Evolutionary conservation across 179 eudicot genomes (phyloP).

Genomic region (Beta macrorhiza): DNA sequence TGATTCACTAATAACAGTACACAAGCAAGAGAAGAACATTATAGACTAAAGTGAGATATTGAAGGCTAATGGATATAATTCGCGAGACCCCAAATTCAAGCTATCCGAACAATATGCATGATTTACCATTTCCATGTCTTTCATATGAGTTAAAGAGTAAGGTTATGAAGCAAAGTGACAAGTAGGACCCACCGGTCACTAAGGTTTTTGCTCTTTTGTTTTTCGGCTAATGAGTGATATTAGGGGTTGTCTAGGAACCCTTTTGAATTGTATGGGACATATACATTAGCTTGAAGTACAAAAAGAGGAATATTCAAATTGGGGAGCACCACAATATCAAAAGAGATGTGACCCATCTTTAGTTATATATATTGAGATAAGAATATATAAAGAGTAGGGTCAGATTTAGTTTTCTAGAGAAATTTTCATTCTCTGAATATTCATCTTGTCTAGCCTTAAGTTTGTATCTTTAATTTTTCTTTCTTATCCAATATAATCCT

Average conservation of each 20-base stretch:
- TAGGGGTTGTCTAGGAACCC: conserved; percentile 16
- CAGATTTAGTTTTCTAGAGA: background rate
- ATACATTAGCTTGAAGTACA: conserved; percentile 18
- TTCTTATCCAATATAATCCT: background rate
- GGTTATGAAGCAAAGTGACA: conserved; percentile 11
- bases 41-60: too few species aligned
- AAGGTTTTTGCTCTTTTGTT: conserved; percentile 3
- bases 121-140: background rate
- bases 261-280: conserved; percentile 20
- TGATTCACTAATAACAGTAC: too few species aligned
- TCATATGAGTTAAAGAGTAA: background rate
- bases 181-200: conserved; percentile 9
- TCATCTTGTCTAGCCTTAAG: conserved; percentile 4
- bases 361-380: conserved; percentile 6
- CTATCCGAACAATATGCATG: too few species aligned
- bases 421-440: conserved; percentile 4
- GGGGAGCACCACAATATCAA: conserved; percentile 15
- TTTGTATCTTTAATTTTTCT: background rate
- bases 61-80: too few species aligned
- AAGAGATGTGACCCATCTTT: conserved; percentile 15
- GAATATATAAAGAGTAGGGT: conserved; percentile 6
- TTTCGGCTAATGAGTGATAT: conserved; percentile 19
- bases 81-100: too few species aligned
- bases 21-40: too few species aligned
- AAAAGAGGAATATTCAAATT: conserved; percentile 20